Percentiles rank a stretch among this genome's conserved stretches.
Conservation (phyloP, 1,139 yeast genomes). For the Hemisphaericaspora lyxosophila region DNA sequence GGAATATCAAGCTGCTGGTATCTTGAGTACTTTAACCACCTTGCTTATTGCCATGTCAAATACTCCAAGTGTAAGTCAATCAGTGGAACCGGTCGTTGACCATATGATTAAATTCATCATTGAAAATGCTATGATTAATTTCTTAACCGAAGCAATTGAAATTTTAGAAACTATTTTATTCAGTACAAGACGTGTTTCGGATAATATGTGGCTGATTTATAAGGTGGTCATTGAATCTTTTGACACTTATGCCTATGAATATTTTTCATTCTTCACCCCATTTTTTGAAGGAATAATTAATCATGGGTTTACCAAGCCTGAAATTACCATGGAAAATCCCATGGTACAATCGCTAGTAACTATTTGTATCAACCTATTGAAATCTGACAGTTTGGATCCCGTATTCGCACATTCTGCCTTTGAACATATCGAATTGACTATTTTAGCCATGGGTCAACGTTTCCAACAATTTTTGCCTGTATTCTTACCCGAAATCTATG, state of each 20-base stretch:
- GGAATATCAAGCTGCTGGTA: constrained; percentile 54
- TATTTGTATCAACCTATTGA: constrained; percentile 38
- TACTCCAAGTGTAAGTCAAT: constrained; percentile 44
- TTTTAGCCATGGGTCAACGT: constrained; percentile 37
- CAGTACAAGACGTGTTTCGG: constrained; percentile 41
- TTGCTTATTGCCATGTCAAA: constrained; percentile 53
- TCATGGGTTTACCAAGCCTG: constrained; percentile 42
- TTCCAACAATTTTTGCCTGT: constrained; percentile 34
- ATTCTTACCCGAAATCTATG: constrained; percentile 39
- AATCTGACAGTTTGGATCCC: constrained; percentile 40
- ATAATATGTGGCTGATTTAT: constrained; percentile 50
- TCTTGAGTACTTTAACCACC: constrained; percentile 51
- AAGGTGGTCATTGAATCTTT: constrained; percentile 45
- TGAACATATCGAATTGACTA: constrained; percentile 41
- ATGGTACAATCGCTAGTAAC: constrained; percentile 40
- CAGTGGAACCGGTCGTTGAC: constrained; percentile 39
- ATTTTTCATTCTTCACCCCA: constrained; percentile 48
- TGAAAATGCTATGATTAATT: constrained; percentile 48
- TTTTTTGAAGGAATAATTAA: constrained; percentile 50
- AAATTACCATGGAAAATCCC: constrained; percentile 35
- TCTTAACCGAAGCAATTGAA: constrained; percentile 50
- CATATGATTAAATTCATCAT: constrained; percentile 47
- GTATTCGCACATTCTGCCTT: constrained; percentile 43
- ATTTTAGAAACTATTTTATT: constrained; percentile 49
- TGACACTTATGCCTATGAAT: constrained; percentile 55